A percentile compares a stretch with the other conserved stretches of the same genome.
Conservation (phyloP, 2,329 filamentous ascomycete species). For the Bertia moriformis region DNA sequence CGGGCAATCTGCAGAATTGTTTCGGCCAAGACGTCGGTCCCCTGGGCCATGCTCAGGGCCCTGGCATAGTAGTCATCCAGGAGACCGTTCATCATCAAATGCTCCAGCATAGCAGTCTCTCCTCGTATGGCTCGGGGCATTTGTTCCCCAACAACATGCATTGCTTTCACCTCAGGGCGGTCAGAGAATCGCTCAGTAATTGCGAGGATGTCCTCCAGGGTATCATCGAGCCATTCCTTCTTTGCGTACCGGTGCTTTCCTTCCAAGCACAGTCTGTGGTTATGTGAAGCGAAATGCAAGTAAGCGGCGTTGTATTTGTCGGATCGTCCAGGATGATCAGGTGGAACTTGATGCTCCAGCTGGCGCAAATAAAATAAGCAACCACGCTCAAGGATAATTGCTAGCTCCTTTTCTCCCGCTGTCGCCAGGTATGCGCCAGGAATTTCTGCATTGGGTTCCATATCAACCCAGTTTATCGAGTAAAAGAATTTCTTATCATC, state of each 20-base stretch:
- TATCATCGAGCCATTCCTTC: constrained; percentile 5
- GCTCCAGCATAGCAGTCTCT: constrained; percentile 18
- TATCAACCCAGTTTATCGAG: constrained; percentile 4
- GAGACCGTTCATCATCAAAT: constrained; percentile 16
- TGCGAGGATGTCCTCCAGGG: constrained; percentile 1
- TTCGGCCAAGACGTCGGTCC: constrained; percentile 10
- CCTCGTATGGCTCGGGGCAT: constrained; percentile 17
- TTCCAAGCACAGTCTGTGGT: constrained; percentile 2
- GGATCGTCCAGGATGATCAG: no score
- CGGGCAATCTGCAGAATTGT: constrained; percentile 18
- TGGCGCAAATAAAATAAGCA: neutral
- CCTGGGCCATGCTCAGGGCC: constrained; percentile 8
- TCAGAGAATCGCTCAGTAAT: constrained; percentile 2
- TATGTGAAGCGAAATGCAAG: no score
- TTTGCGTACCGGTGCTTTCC: constrained; percentile 3
- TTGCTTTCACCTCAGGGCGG: constrained; percentile 12
- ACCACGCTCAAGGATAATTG: neutral
- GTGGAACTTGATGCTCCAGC: neutral
- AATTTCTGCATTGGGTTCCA: constrained; percentile 3
- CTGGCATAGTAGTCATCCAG: constrained; percentile 17
- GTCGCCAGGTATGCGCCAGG: constrained; percentile 5
- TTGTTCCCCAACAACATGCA: constrained; percentile 14
- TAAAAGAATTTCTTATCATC: constrained; percentile 2
- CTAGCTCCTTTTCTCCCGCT: constrained; percentile 3
- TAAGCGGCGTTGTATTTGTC: no score